Conservation (phyloP, 2,329 filamentous ascomycete species). For the Fonsecaea erecta region DNA sequence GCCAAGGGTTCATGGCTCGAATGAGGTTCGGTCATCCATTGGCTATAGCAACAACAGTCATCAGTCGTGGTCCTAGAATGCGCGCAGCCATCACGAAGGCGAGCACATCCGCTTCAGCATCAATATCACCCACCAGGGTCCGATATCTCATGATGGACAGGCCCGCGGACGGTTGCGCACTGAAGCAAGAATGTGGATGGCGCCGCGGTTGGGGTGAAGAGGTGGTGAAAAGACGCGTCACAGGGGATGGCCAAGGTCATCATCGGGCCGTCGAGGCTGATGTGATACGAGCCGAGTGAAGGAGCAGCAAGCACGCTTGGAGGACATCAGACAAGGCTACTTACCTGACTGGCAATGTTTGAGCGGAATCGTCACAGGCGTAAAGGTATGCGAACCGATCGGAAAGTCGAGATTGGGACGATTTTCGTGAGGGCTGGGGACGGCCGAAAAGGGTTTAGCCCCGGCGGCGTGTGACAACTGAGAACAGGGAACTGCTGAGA, state of each 20-base stretch:
- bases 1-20: slow-evolving; percentile 59
- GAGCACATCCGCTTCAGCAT: background rate
- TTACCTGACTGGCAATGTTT: slow-evolving; percentile 38
- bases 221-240: slow-evolving; percentile 26
- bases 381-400: slow-evolving; percentile 37
- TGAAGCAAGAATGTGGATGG: slow-evolving; percentile 17
- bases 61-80: slow-evolving; percentile 36
- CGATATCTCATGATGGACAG: slow-evolving; percentile 12
- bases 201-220: slow-evolving; percentile 9
- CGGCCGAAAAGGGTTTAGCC: slow-evolving; percentile 36
- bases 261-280: background rate
- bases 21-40: slow-evolving; percentile 52
- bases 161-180: slow-evolving; percentile 17
- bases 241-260: slow-evolving; percentile 10
- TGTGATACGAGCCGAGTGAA: slow-evolving; percentile 18
- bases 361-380: slow-evolving; percentile 38
- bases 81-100: slow-evolving; percentile 23
- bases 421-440: slow-evolving; percentile 29
- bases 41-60: slow-evolving; percentile 42
- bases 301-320: slow-evolving; percentile 3
- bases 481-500: slow-evolving; percentile 14
- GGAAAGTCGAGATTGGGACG: slow-evolving; percentile 35
- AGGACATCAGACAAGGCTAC: slow-evolving; percentile 35
- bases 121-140: slow-evolving; percentile 11
- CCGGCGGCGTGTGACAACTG: slow-evolving; percentile 17